Evolutionary conservation across 2,329 filamentous ascomycete genomes (phyloP).

Genomic region (Corynespora cassiicola): DNA sequence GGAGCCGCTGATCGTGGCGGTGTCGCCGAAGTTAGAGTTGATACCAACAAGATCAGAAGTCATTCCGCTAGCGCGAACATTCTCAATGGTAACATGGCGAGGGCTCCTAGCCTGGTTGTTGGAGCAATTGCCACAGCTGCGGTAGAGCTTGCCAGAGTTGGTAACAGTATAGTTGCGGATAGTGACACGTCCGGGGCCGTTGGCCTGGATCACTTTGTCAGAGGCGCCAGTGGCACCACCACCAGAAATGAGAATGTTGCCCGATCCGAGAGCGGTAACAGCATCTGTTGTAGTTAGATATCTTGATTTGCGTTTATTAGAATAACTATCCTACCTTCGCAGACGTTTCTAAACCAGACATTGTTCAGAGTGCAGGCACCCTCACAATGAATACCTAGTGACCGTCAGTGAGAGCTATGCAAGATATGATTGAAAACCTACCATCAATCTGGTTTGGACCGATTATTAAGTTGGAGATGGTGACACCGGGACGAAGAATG

Average conservation of each 20-base stretch:
- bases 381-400: conserved; percentile 53
- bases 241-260: conserved; percentile 39
- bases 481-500: conserved; percentile 53
- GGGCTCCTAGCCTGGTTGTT: conserved; percentile 51
- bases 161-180: conserved; percentile 50
- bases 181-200: conserved; percentile 47
- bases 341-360: conserved; percentile 37
- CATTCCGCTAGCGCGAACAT: conserved; percentile 42
- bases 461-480: conserved; percentile 57
- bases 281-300: conserved; percentile 11
- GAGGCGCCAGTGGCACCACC: conserved; percentile 32
- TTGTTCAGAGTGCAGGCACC: conserved; percentile 53
- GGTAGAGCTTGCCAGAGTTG: conserved; percentile 55
- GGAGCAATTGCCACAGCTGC: conserved; percentile 49
- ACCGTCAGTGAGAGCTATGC: too few relatives aligned
- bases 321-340: conserved; percentile 23
- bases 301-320: conserved; percentile 1
- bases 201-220: conserved; percentile 48
- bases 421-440: too few relatives aligned
- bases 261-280: conserved; percentile 24
- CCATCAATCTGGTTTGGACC: conserved; percentile 55
- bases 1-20: conserved; percentile 49
- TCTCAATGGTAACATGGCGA: conserved; percentile 46
- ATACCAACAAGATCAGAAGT: conserved; percentile 46
- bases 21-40: conserved; percentile 56